Conservation (phyloP, 129 eudicot species). For the Scalesia atractyloides region DNA sequence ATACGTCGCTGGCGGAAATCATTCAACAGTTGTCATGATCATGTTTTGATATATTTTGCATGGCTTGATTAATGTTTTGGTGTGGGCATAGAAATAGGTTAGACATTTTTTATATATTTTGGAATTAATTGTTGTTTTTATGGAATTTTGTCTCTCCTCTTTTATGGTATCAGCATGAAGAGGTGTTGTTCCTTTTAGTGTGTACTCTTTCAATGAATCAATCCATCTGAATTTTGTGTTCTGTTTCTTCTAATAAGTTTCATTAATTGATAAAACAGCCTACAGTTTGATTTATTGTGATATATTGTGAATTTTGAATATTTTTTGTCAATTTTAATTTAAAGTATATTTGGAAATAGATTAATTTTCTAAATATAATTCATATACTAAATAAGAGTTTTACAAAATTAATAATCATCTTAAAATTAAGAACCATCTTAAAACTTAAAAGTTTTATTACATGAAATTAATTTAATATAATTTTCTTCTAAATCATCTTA, state of each 20-base stretch:
- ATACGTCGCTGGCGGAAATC: constrained; percentile 63
- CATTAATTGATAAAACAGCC: background rate
- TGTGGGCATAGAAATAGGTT: constrained; percentile 30
- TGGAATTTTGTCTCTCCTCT: constrained; percentile 32
- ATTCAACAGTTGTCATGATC: constrained; percentile 40
- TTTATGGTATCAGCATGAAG: constrained; percentile 17
- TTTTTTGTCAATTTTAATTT: too few relatives aligned
- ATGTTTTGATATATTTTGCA: constrained; percentile 14
- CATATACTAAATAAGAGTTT: too few relatives aligned
- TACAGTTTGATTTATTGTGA: too few relatives aligned
- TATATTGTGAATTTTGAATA: too few relatives aligned
- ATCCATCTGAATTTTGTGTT: background rate
- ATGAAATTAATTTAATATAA: too few relatives aligned
- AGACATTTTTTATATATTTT: constrained; percentile 19
- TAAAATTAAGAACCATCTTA: too few relatives aligned
- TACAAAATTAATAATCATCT: too few relatives aligned
- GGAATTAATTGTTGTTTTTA: constrained; percentile 11
- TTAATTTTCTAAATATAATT: too few relatives aligned
- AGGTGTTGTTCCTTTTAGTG: constrained; percentile 21
- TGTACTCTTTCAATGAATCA: constrained; percentile 10
- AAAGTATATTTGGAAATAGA: too few relatives aligned
- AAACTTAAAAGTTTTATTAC: too few relatives aligned
- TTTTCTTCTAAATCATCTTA: too few relatives aligned
- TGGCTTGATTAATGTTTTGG: constrained; percentile 2
- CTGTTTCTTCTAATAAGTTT: background rate